Evolutionary conservation across 2,329 filamentous ascomycete species (phyloP), one percentile per base, ranked within the genome.

Genomic region (Knufia petricola): DNA sequence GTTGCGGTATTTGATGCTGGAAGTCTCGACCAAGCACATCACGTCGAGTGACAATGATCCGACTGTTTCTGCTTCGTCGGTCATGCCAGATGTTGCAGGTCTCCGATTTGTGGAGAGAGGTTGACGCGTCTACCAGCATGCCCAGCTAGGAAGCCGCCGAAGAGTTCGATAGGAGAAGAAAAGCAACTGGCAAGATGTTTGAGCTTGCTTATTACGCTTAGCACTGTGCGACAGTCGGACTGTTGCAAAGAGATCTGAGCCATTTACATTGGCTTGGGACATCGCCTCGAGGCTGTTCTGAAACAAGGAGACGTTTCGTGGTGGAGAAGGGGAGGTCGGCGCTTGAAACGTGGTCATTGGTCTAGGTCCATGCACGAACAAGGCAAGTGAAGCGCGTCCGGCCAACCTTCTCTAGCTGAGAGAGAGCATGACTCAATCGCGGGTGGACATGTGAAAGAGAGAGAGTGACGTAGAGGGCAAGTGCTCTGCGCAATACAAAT

Each of bases 51-150:
- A 30, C 41, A 44, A n/a, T 26, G 41, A 44, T 44, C 24, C 13
- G 15, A 32, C 41, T 44, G 41, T 26, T 44, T 32, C 15, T 32
- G 41, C 41, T 19, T 32, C 41, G 41, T 44, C n/a, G 41, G 32
- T 32, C 41, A 44, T 44, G 41, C 24, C 24, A 44, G 19, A 44
- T 26, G 13, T n/a, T 9, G 13, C 17, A 17, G 3, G 26, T 44
- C 24, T 8, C n/a, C n/a, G 15, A 3, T 32, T 31, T 3, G 41
- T 44, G 41, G 41, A 32, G n/a, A 7, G n/a, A 15, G 20, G 17
- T 31, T 21, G 12, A 44, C 13, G 23, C 19, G 24, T 21, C 24
- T 32, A 7, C 24, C 39, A 31, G 41, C 28, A 31, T 31, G 41
- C 6, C 24, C 3, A 10, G 12, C 13, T n/a, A 20, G 17, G 19